Evolutionary conservation across 2,329 filamentous ascomycete genomes (phyloP).

Genomic region (Pseudogymnoascus sp.): DNA sequence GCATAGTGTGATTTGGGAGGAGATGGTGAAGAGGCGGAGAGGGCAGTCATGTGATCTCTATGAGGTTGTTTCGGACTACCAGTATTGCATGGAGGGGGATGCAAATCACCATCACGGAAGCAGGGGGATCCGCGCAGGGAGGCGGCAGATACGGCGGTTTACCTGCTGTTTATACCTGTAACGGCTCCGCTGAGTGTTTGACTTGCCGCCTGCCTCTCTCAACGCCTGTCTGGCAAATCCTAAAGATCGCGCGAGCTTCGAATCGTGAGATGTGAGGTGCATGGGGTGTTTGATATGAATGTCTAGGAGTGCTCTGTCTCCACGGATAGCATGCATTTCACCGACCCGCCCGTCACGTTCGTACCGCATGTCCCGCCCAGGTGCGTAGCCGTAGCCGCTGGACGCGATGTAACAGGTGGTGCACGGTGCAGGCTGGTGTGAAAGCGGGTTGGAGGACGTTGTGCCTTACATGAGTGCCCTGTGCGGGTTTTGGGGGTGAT

Average conservation of each 20-base stretch:
- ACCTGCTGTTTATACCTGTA: not conserved
- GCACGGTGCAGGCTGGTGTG: not conserved
- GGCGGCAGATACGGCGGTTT: not conserved
- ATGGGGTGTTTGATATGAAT: not conserved
- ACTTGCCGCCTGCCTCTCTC: not conserved
- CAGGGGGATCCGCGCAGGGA: conserved; percentile 1
- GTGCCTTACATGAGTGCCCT: not conserved
- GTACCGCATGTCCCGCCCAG: conserved; percentile 1
- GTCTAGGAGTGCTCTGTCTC: not conserved
- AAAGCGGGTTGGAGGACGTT: not conserved
- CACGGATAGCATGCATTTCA: not conserved
- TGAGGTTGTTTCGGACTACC: not conserved
- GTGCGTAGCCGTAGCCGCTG: conserved; percentile 1
- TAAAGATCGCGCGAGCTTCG: not conserved
- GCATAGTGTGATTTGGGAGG: not conserved
- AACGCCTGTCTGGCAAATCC: not conserved
- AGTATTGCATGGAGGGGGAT: not conserved
- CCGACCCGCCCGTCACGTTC: not conserved
- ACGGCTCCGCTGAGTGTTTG: not conserved
- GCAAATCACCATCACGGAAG: not conserved
- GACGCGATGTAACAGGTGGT: not conserved
- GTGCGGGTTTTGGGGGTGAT: not conserved
- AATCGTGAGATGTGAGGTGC: not conserved
- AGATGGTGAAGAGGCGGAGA: not conserved
- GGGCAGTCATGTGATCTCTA: not conserved